Evolutionary conservation across 768 basidiomycete species (phyloP), one percentile per base, ranked within the genome.

Genomic region (Lactarius psammicola): DNA sequence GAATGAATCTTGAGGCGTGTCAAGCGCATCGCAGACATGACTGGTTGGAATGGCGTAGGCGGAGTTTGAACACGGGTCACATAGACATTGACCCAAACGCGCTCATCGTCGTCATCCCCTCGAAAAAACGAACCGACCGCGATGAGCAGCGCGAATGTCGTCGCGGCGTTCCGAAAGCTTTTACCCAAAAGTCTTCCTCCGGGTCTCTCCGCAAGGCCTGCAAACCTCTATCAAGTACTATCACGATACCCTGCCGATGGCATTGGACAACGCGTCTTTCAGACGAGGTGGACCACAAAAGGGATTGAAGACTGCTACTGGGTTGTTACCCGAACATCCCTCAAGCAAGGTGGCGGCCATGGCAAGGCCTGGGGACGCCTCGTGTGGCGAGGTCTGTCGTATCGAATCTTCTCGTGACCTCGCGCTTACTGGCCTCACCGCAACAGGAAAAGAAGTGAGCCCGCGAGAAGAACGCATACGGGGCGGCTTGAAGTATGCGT

Each of bases 311-410:
- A 83, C 49, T 88, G 84, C 64, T 92, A 85, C 73, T 94, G 93
- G 92, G 74, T 83, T 40, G 82, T 94, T 49, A 92, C 91, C 4
- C 80, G 83, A 71, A 82, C 89, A 36, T 78, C 79, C 67, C 85
- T 93, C 73, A 94, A 93, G 75, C 78, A 79, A 51, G 86, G 87
- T 69, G 91, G 91, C 31, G 79, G 75, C 31, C 89, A 92, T 70
- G 92, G 92, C 2, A 92, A 87, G 74, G 92, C 85, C 20, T 94
- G 93, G 93, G 92, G 92, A 8, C 79, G 80, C 65, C 77, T 94
- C 5, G 81, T 86, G 62, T 94, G 92, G 90, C 85, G 81, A 79
- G 90, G 92, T 92, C 60, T 65, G 85, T 63, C 40, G 3, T 77
- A 33, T 56, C 23, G 42, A 23, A 55, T 36, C n/a, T 6, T 34